Base-by-base conservation (phyloP, 352 stramenopile genomes). In the Phytopythium mirpurense region DNA sequence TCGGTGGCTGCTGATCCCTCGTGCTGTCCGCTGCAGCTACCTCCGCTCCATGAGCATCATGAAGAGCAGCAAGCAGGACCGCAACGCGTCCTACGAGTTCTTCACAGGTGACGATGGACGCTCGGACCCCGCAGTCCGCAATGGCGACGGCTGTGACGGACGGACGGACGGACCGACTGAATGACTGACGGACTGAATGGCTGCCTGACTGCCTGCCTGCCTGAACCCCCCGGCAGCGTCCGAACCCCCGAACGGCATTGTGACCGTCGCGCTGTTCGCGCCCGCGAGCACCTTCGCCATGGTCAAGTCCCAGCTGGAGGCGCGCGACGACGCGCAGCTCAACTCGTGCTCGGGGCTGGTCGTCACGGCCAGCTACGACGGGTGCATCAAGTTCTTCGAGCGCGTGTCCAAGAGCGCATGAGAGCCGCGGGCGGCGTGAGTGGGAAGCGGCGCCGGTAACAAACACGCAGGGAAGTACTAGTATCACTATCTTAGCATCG, bases 371-470 rank as follows among this genome's bases (percentile, higher is more conserved):
- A 93, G 73, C 59, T 93, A 93, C 55, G 78, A 93, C 56, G 82
- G 82, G 31, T 88, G 78, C 68, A 93, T 93, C 55, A 88, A 88
- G 62, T 86, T 86, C 59, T 86, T 88, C 54, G 78, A 86, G 47
- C 61, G 74, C 29, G 67, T 71, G 32, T 51, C 49, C 15, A 84
- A 80, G 61, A 41, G 49, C 7, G 52, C 46, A n/a, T 53, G n/a
- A n/a, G 34, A 53, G 6, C 19, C 11, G 2, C 38, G 38, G 12
- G n/a, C 18, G n/a, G 18, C n/a, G n/a, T 3, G 16, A 24, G 5
- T 34, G 11, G 10, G 34, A 15, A 47, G n/a, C 10, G 24, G 9
- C 40, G 10, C 41, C 7, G 42, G 38, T 44, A 44, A 44, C 12
- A n/a, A 27, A 44, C 10, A 9, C 3, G n/a, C 38, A 44, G 19